Conservation (phyloP, 202 grass and related monocot genomes). For the Dendrocalamus latiflorus region DNA sequence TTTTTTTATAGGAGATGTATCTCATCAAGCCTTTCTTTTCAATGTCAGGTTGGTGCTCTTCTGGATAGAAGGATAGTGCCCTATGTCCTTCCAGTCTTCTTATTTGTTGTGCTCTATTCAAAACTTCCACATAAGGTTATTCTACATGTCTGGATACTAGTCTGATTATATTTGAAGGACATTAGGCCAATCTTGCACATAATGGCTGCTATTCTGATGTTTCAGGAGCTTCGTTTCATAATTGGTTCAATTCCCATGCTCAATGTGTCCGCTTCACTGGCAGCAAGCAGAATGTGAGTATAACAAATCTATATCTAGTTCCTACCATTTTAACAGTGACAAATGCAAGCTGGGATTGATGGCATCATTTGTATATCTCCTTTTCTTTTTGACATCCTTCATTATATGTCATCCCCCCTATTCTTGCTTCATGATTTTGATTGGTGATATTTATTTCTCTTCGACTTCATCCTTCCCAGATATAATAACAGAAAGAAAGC, state of each 20-base stretch:
- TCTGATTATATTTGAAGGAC: constrained; percentile 6
- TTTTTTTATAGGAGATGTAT: background rate
- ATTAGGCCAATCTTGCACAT: background rate
- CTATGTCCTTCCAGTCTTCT: constrained; percentile 74
- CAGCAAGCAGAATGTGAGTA: constrained; percentile 80
- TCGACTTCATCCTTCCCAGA: constrained; percentile 49
- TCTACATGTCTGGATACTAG: background rate
- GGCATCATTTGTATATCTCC: background rate
- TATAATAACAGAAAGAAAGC: constrained; percentile 94
- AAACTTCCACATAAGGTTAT: constrained; percentile 95
- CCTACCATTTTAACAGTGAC: constrained; percentile 4
- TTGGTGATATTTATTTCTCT: constrained; percentile 9
- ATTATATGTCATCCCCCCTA: background rate
- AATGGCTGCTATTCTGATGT: constrained; percentile 18
- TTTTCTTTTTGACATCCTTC: background rate
- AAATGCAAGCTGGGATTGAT: constrained; percentile 11
- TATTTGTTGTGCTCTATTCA: constrained; percentile 92
- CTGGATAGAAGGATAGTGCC: constrained; percentile 80
- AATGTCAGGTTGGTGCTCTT: constrained; percentile 63
- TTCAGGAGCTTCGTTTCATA: constrained; percentile 89
- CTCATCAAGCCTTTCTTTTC: constrained; percentile 27
- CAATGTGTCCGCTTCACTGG: constrained; percentile 79
- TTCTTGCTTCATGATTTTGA: constrained; percentile 20
- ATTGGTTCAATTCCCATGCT: constrained; percentile 78
- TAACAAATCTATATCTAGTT: constrained; percentile 15